Evolutionary conservation across 192 early-diverging fungal genomes (phyloP).

Genomic region (Gryganskiella cystojenkinii): DNA sequence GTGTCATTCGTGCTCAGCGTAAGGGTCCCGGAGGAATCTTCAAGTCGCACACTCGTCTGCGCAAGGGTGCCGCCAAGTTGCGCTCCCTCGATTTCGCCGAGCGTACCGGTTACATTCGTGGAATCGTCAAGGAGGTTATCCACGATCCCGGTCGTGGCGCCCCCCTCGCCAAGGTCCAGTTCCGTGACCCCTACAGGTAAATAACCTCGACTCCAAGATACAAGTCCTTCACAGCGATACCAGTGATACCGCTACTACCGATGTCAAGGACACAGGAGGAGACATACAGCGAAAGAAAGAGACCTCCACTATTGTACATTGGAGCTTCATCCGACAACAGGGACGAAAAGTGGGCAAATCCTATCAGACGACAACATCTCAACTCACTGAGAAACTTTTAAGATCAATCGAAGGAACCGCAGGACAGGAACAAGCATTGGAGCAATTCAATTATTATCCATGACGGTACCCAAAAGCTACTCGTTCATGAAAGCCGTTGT

Average conservation of each 20-base stretch:
- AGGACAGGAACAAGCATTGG: no score
- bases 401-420: no score
- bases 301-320: no score
- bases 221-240: not conserved
- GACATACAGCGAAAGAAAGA: no score
- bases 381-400: no score
- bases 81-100: slow-evolving; percentile 96
- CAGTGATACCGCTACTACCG: not conserved
- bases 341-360: no score
- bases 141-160: slow-evolving; percentile 98
- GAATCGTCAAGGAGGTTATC: slow-evolving; percentile 98
- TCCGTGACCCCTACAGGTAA: slow-evolving; percentile 78
- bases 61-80: slow-evolving; percentile 97
- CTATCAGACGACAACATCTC: no score
- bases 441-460: no score
- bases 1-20: slow-evolving; percentile 98
- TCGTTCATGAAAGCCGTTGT: no score
- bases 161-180: slow-evolving; percentile 92
- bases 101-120: slow-evolving; percentile 97
- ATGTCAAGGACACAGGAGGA: not conserved
- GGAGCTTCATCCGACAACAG: no score
- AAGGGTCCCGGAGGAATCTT: slow-evolving; percentile 99
- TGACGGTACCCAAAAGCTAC: no score
- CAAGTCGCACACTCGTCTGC: slow-evolving; percentile 92
- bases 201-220: not conserved